Evolutionary conservation across 768 basidiomycete genomes (phyloP), one percentile per base, ranked within the genome.

Genomic region (Tephrocybe sp.): DNA sequence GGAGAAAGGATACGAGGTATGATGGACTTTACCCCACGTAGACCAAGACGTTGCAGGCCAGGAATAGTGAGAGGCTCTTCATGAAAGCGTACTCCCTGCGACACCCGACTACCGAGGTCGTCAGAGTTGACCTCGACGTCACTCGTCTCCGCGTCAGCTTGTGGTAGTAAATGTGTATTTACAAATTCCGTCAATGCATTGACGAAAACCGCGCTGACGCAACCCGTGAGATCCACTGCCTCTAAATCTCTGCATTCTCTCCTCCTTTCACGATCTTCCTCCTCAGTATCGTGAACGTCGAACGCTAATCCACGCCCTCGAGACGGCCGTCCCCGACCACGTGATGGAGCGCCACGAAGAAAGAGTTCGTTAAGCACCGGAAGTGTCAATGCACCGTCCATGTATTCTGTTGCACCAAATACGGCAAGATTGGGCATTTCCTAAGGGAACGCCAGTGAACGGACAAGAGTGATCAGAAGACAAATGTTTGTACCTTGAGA

Each of bases 331-430:
- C 87, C 84, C 11, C 87, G 76, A 0, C 82, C 82, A 34, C 84
- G 80, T 22, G 86, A 86, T 8, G 82, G 78, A 6, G 75, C 70
- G 22, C 96, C 95, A 24, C 96, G 86, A 52, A 98, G 82, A 60
- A 99, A 84, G 15, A 99, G 71, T 62, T 98, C 96, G 46, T 85
- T 89, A 9, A 99, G 72, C 15, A 98, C 94, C 0, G 86, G 76
- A 13, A 89, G 72, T 11, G 87, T 90, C 34, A 99, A 75, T 1
- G 96, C 87, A 3, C 90, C 87, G 57, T 99, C 96, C 91, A 99
- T 98, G 64, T 98, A 99, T 66, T 99, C 96, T 2, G 96, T 98
- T 5, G 92, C 94, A n/a, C 95, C 95, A 55, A 99, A 92, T 8
- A 84, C 78, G 15, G 75, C 75, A 9, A 98, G 72, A 56, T 93